phyloP scores from a whole-genome alignment of 2,329 filamentous ascomycete species.

The Onygena corvina region DNA sequence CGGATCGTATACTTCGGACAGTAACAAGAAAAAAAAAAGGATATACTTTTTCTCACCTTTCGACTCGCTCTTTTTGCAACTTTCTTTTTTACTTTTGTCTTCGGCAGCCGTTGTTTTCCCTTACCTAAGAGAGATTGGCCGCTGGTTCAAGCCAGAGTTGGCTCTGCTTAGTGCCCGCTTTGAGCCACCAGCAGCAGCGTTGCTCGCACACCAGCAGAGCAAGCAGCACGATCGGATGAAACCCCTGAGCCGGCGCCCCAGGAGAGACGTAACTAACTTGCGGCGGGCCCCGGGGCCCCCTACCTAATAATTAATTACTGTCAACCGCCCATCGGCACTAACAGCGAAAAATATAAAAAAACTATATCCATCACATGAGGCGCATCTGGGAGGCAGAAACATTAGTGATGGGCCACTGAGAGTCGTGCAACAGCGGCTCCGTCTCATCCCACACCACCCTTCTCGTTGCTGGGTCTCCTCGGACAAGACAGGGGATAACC shows the following conservation, averaged over 20 bases:
- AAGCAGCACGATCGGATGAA: not conserved
- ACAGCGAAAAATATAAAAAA: not conserved
- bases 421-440: not conserved
- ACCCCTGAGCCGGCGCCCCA: not conserved
- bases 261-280: not conserved
- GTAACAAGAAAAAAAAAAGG: not conserved
- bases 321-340: not conserved
- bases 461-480: not conserved
- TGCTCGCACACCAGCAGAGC: too few species aligned
- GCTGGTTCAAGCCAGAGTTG: not conserved
- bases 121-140: too few species aligned
- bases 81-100: not conserved
- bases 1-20: not conserved
- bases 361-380: slow-evolving; percentile 6
- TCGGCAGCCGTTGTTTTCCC: slow-evolving; percentile 2
- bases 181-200: slow-evolving; percentile 5
- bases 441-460: not conserved
- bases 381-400: not conserved
- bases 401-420: not conserved
- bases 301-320: slow-evolving; percentile 1
- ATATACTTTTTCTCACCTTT: not conserved
- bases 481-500: not conserved
- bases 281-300: not conserved
- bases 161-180: slow-evolving; percentile 2
- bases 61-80: not conserved